Evolutionary conservation across 2,329 filamentous ascomycete species (phyloP).

Genomic region (Stromatinia cepivora): DNA sequence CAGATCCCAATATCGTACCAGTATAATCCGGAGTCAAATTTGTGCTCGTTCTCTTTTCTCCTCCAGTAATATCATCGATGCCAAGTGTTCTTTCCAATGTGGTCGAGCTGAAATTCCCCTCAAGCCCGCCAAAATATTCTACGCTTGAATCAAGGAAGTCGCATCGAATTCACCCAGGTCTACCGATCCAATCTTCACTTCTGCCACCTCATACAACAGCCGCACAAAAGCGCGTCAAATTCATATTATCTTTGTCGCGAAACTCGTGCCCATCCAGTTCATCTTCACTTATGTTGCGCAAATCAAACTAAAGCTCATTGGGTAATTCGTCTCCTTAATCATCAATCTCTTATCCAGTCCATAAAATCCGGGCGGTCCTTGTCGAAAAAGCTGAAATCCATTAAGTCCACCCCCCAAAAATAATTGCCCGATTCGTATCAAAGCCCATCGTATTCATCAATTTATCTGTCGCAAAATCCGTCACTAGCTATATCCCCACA

Average conservation of each 20-base stretch:
- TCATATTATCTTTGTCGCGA: not conserved
- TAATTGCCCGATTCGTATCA: not conserved
- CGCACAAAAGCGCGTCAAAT: not conserved
- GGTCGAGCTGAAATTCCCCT: not conserved
- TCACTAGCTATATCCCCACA: not conserved
- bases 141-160: not conserved
- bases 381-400: not conserved
- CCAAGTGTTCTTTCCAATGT: not conserved
- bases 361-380: not conserved
- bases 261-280: not conserved
- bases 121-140: fast-evolving
- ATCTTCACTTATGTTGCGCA: not conserved
- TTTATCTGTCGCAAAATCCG: too few relatives aligned
- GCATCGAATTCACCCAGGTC: fast-evolving
- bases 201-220: not conserved
- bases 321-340: not conserved
- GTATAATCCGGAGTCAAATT: not conserved
- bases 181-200: not conserved
- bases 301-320: not conserved
- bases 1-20: not conserved
- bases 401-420: not conserved
- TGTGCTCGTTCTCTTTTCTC: not conserved
- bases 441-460: not conserved
- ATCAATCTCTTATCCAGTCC: not conserved
- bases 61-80: too few relatives aligned